Conservation (phyloP, 495 filamentous ascomycete genomes). For the Penicillium egyptiacum region DNA sequence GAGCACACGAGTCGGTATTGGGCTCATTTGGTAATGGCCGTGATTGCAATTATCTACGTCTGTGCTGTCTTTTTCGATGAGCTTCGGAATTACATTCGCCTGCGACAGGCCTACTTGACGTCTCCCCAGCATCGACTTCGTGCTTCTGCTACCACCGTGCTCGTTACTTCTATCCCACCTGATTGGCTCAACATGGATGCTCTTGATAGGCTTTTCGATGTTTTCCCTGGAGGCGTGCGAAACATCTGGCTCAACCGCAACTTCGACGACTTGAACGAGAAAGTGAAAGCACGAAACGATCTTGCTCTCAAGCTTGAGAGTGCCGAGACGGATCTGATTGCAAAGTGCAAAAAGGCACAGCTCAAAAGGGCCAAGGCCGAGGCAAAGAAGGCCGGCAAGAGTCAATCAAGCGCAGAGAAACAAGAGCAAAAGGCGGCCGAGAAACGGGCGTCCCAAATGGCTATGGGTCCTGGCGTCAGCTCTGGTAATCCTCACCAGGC, state of each 20-base stretch:
- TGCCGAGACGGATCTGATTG: slow-evolving; percentile 83
- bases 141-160: slow-evolving; percentile 93
- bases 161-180: slow-evolving; percentile 84
- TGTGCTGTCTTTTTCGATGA: slow-evolving; percentile 88
- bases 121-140: slow-evolving; percentile 90
- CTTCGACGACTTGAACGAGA: slow-evolving; percentile 81
- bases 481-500: slow-evolving; percentile 82
- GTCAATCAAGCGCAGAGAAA: slow-evolving; percentile 53
- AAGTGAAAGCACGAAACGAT: slow-evolving; percentile 72
- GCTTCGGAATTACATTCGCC: slow-evolving; percentile 84
- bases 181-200: slow-evolving; percentile 85
- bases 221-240: slow-evolving; percentile 91
- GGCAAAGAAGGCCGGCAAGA: slow-evolving; percentile 60
- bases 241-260: slow-evolving; percentile 98
- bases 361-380: slow-evolving; percentile 63
- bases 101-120: slow-evolving; percentile 93
- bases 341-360: slow-evolving; percentile 73
- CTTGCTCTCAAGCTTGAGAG: slow-evolving; percentile 72
- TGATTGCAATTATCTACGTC: slow-evolving; percentile 78
- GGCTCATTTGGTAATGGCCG: slow-evolving; percentile 82
- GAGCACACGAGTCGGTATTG: slow-evolving; percentile 73
- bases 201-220: slow-evolving; percentile 84
- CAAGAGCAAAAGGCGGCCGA: slow-evolving; percentile 44
- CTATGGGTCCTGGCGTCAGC: slow-evolving; percentile 69
- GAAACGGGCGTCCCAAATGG: slow-evolving; percentile 58